These are phyloP conservation scores for Ophiognomonia clavigignenti-juglandacearum DNA, from an alignment of 2,329 filamentous ascomycete genomes.

Conservation along the genomic window DNA sequence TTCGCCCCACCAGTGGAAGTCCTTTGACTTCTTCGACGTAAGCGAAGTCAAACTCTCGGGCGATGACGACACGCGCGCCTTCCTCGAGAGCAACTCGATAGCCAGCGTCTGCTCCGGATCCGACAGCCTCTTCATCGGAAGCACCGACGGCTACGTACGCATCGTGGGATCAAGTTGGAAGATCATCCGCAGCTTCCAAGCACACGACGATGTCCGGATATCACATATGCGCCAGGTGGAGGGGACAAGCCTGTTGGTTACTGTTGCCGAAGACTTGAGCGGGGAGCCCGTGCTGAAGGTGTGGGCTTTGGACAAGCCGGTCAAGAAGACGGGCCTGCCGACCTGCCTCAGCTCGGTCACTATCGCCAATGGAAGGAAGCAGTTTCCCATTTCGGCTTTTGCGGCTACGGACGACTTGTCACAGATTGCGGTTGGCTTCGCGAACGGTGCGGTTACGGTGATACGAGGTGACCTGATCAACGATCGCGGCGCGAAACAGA, in stretches of 20 bases:
- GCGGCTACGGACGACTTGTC: slow-evolving; percentile 81
- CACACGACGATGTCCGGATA: slow-evolving; percentile 74
- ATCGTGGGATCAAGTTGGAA: slow-evolving; percentile 87
- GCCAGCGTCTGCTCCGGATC: slow-evolving; percentile 82
- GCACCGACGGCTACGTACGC: slow-evolving; percentile 77
- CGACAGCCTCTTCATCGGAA: slow-evolving; percentile 84
- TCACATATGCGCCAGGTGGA: slow-evolving; percentile 91
- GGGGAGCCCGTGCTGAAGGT: slow-evolving; percentile 88
- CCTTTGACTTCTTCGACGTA: slow-evolving; percentile 99
- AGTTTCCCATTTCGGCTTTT: slow-evolving; percentile 93
- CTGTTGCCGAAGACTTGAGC: slow-evolving; percentile 80
- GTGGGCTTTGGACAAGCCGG: slow-evolving; percentile 92
- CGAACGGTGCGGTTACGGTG: slow-evolving; percentile 88
- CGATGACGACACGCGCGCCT: slow-evolving; percentile 64
- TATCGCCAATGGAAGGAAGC: slow-evolving; percentile 85
- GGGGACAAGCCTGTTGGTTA: slow-evolving; percentile 80
- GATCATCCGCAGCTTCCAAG: slow-evolving; percentile 78
- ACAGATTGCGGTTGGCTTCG: slow-evolving; percentile 92
- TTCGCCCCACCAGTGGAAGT: slow-evolving; percentile 76
- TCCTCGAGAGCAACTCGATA: slow-evolving; percentile 79
- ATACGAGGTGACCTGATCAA: slow-evolving; percentile 93
- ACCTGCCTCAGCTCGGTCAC: slow-evolving; percentile 81
- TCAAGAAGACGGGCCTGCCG: slow-evolving; percentile 88
- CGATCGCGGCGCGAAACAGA: slow-evolving; percentile 88
- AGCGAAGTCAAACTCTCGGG: slow-evolving; percentile 75